Evolutionary conservation across 2,329 filamentous ascomycete genomes (phyloP).

Genomic region (Cordyceps javanica): DNA sequence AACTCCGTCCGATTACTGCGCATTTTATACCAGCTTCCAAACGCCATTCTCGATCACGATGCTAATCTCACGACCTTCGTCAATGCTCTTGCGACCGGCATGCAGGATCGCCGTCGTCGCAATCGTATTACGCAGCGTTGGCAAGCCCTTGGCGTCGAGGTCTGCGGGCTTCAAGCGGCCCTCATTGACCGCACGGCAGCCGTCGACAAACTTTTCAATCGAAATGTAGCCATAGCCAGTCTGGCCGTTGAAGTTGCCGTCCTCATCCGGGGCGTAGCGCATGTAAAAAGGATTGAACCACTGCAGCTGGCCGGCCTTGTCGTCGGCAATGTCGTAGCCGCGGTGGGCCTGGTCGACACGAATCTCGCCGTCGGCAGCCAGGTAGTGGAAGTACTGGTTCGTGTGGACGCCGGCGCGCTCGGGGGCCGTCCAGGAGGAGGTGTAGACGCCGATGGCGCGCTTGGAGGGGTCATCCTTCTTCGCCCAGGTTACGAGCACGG

Average conservation of each 20-base stretch:
- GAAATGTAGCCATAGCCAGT: constrained; percentile 89
- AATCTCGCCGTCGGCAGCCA: constrained; percentile 78
- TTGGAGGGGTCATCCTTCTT: constrained; percentile 63
- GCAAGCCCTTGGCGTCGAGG: constrained; percentile 72
- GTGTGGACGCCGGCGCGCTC: constrained; percentile 92
- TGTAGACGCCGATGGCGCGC: constrained; percentile 82
- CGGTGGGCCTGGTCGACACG: constrained; percentile 89
- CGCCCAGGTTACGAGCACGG: constrained; percentile 81
- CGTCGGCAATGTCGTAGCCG: constrained; percentile 90
- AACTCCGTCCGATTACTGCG: background rate
- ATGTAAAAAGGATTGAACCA: constrained; percentile 97
- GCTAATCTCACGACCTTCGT: constrained; percentile 71
- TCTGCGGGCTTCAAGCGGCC: constrained; percentile 66
- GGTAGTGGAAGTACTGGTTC: constrained; percentile 96
- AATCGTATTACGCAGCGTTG: constrained; percentile 82
- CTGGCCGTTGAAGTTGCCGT: constrained; percentile 89
- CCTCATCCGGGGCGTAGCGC: constrained; percentile 89
- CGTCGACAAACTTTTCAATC: constrained; percentile 94
- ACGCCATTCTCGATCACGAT: constrained; percentile 60
- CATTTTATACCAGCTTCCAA: constrained; percentile 56
- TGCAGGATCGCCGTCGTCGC: constrained; percentile 89
- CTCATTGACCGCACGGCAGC: constrained; percentile 70
- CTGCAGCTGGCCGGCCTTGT: constrained; percentile 60
- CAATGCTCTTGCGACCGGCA: constrained; percentile 76
- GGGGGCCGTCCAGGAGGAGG: constrained; percentile 89